phyloP scores from a whole-genome alignment of 1,284 basidiomycete genomes.

The Leccinum pachyderme region DNA sequence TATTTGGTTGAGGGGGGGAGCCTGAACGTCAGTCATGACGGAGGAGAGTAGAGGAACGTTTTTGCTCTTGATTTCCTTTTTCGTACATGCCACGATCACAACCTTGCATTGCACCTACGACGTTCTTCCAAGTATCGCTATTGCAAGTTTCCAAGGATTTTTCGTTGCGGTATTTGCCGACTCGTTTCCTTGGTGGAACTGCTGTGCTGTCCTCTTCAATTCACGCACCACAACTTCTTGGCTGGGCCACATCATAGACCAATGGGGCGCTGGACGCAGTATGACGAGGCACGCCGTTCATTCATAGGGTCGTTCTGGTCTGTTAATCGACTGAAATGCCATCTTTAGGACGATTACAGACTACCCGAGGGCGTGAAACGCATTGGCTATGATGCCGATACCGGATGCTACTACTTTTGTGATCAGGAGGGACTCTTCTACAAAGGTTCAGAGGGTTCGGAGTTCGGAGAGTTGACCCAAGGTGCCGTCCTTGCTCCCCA shows the following conservation, averaged over 20 bases:
- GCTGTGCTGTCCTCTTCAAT: neutral
- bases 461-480: constrained; percentile 53
- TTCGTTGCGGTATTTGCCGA: constrained; percentile 21
- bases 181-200: constrained; percentile 2
- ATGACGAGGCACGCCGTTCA: constrained; percentile 43
- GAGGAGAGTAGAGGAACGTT: constrained; percentile 11
- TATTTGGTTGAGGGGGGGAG: constrained; percentile 27
- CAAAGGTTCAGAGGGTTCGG: constrained; percentile 49
- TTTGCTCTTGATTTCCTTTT: constrained; percentile 19
- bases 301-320: neutral
- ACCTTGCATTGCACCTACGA: neutral
- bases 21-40: constrained; percentile 34
- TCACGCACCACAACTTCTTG: constrained; percentile 3
- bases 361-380: constrained; percentile 62
- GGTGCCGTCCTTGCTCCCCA: constrained; percentile 32
- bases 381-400: constrained; percentile 62
- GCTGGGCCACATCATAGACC: constrained; percentile 20
- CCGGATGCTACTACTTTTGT: constrained; percentile 53
- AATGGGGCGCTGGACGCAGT: constrained; percentile 59
- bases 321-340: neutral
- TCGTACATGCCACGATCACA: neutral
- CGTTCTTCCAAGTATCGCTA: neutral
- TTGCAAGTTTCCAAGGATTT: neutral
- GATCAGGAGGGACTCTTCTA: constrained; percentile 48
- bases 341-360: constrained; percentile 51